Base-by-base conservation (phyloP, 2,329 filamentous ascomycete species). In the Albophoma yamanashiensis region DNA sequence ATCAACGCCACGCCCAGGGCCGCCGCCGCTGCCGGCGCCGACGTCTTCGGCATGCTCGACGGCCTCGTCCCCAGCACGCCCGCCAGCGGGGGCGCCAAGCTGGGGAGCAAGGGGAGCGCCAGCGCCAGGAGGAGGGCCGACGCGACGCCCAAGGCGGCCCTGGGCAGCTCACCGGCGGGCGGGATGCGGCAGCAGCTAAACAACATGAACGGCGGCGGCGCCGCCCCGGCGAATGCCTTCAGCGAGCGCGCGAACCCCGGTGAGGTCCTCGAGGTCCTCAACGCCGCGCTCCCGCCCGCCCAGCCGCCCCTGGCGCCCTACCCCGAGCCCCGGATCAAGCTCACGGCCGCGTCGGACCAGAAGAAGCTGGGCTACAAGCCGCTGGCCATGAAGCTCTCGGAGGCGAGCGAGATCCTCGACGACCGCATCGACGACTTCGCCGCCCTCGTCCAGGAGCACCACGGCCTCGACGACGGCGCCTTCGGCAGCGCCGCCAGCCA, bases 341-440 rank as follows among this genome's bases (percentile, higher is more conserved):
- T 96, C 25, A 92, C 88, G 7, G 89, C 91, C 3, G 89, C 90
- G 62, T 93, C 91, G 1, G 93, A 97, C 71, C 82, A 91, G 68
- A 92, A 92, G 71, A 97, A 96, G 71, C 88, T 97, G 66, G 85
- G 80, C 1, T 99, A 97, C 75, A 94, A 92, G 70, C 90, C 92
- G 2, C 87, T 97, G 80, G 89, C 91, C 2, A 96, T 97, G 92
- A 96, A 96, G 69, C 80, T 94, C 8, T 92, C 91, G 6, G 92
- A 97, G 71, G 87, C 91, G 0, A 96, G 93, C 5, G 92, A 96
- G 72, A 90, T 96, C 53, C 82, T 97, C 9, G 94, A 99, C 74
- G 93, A 97, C 74, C 83, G 92, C 67, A 97, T 99, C 76, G 92
- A 97, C 67, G 91, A 92, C 63, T 96, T 97, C 68, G 81, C 85